These are phyloP conservation scores for Panaeolus cyanescens DNA, from an alignment of 768 basidiomycete genomes.

Conservation along the genomic window DNA sequence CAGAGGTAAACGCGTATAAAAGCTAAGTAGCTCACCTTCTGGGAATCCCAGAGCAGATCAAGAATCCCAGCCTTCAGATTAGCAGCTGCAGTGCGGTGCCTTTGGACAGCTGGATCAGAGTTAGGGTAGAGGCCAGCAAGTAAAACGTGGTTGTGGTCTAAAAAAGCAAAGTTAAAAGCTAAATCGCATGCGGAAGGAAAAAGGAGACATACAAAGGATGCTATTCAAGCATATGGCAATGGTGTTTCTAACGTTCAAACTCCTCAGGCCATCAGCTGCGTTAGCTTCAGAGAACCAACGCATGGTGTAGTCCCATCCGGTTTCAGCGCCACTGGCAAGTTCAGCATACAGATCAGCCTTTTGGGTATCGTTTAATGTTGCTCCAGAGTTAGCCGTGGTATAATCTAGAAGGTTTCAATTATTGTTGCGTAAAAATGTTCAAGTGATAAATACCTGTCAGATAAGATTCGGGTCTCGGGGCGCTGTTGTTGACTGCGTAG, in stretches of 20 bases:
- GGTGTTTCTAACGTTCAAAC: conserved; percentile 68
- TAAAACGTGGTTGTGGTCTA: conserved; percentile 65
- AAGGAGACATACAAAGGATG: conserved; percentile 66
- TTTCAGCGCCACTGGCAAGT: conserved; percentile 87
- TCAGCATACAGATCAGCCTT: conserved; percentile 77
- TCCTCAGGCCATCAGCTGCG: conserved; percentile 59
- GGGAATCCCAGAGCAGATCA: conserved; percentile 84
- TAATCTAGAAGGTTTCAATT: conserved; percentile 57
- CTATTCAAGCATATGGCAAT: conserved; percentile 83
- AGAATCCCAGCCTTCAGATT: conserved; percentile 69
- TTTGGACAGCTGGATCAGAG: conserved; percentile 43
- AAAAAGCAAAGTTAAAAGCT: not conserved
- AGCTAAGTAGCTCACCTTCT: conserved; percentile 41
- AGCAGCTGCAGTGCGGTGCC: conserved; percentile 59
- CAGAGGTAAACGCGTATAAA: not conserved
- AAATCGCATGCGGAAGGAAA: conserved; percentile 5
- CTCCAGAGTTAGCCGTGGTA: conserved; percentile 60
- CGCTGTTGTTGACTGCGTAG: conserved; percentile 80
- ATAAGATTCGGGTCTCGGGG: conserved; percentile 89
- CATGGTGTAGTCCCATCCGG: conserved; percentile 64
- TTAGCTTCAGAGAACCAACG: conserved; percentile 47
- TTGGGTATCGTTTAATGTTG: conserved; percentile 61
- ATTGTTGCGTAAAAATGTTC: not conserved
- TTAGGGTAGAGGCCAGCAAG: conserved; percentile 61
- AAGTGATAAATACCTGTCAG: conserved; percentile 47